phyloP scores from a whole-genome alignment of 352 stramenopile genomes.

The Pythium monospermum region DNA sequence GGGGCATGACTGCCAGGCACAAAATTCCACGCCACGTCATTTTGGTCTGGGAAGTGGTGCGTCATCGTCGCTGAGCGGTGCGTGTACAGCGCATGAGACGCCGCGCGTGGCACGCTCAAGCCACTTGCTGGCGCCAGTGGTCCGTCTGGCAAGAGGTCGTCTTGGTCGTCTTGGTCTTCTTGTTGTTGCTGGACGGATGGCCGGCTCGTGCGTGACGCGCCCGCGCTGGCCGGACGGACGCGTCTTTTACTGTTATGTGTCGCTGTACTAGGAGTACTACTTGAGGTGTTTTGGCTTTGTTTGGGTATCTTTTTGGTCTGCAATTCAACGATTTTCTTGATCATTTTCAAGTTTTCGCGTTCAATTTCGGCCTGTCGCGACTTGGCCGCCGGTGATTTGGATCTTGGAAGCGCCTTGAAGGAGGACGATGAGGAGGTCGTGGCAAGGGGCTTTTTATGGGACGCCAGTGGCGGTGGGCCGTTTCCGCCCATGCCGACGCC shows the following conservation, averaged over 20 bases:
- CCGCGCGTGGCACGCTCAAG: constrained; percentile 24
- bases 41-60: constrained; percentile 47
- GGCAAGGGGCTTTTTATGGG: too few relatives aligned
- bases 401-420: constrained; percentile 23
- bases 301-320: too few relatives aligned
- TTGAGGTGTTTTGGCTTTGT: too few relatives aligned
- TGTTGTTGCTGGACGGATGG: too few relatives aligned
- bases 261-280: too few relatives aligned
- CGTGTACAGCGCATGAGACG: constrained; percentile 44
- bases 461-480: too few relatives aligned
- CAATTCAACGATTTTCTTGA: constrained; percentile 52
- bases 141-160: too few relatives aligned
- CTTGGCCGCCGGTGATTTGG: constrained; percentile 43
- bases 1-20: constrained; percentile 19
- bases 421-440: constrained; percentile 3
- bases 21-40: constrained; percentile 34
- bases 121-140: constrained; percentile 8
- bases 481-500: too few relatives aligned
- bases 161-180: too few relatives aligned
- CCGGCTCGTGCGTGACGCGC: too few relatives aligned
- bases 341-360: constrained; percentile 48
- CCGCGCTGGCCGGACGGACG: too few relatives aligned
- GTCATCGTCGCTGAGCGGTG: constrained; percentile 38
- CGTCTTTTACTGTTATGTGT: too few relatives aligned
- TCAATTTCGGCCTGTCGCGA: constrained; percentile 48